Percentiles rank a stretch among this genome's conserved stretches.
Evolutionary conservation across 352 stramenopile species (phyloP).

Genomic region (Globisporangium cederbergense): DNA sequence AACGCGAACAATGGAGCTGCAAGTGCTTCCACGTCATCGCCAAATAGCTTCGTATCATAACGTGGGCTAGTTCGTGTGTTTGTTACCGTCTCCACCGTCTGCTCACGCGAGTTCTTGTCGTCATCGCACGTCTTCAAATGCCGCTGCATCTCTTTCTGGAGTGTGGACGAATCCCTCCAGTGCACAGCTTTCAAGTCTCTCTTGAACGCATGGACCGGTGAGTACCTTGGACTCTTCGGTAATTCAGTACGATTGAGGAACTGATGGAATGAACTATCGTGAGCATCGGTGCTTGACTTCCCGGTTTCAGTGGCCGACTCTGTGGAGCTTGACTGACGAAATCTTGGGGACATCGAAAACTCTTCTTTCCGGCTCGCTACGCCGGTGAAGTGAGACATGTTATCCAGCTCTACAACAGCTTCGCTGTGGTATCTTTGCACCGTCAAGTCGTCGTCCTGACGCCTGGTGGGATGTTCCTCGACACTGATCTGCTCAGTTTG

Average conservation of each 20-base stretch:
- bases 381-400: neutral
- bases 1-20: neutral
- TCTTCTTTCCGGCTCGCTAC: neutral
- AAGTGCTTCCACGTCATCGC: neutral
- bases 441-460: neutral
- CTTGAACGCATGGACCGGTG: neutral
- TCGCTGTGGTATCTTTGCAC: neutral
- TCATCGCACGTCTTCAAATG: neutral
- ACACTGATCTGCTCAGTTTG: neutral
- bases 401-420: neutral
- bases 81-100: too few relatives aligned
- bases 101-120: neutral
- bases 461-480: neutral
- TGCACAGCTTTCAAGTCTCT: neutral
- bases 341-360: neutral
- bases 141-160: slow-evolving; percentile 18
- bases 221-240: neutral
- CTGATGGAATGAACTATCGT: neutral
- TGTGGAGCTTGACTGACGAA: neutral
- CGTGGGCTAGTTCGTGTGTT: neutral
- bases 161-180: slow-evolving; percentile 12
- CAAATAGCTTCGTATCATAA: neutral
- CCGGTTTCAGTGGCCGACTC: neutral
- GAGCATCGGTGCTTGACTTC: neutral
- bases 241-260: neutral